These are phyloP conservation scores for Coleophoma crateriformis DNA, from an alignment of 2,329 filamentous ascomycete species.

Conservation along the genomic window DNA sequence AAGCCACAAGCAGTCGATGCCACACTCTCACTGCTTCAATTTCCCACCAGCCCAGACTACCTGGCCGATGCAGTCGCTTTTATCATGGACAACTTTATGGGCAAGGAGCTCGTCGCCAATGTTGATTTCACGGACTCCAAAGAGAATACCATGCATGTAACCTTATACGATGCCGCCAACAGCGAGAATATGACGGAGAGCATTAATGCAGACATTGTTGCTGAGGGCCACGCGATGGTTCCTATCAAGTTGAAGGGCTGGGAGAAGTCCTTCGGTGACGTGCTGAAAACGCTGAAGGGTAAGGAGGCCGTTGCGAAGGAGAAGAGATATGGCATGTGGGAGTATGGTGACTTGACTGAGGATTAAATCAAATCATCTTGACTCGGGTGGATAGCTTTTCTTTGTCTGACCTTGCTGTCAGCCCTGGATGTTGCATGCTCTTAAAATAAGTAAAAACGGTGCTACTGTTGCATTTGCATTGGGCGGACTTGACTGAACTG, in stretches of 20 bases:
- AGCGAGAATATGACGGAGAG: slow-evolving; percentile 65
- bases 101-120: slow-evolving; percentile 77
- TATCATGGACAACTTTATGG: slow-evolving; percentile 69
- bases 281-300: slow-evolving; percentile 66
- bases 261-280: slow-evolving; percentile 72
- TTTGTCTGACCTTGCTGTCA: too few species aligned
- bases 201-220: slow-evolving; percentile 82
- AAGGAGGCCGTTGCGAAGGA: slow-evolving; percentile 75
- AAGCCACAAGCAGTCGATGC: slow-evolving; percentile 85
- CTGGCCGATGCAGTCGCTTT: slow-evolving; percentile 73
- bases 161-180: slow-evolving; percentile 73
- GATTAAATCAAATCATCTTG: slow-evolving; percentile 44
- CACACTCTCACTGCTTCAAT: slow-evolving; percentile 80
- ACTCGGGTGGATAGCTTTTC: neutral
- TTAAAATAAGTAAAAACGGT: too few species aligned
- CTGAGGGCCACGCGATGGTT: slow-evolving; percentile 83
- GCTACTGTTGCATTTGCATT: neutral
- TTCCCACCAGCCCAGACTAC: slow-evolving; percentile 79
- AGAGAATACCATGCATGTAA: slow-evolving; percentile 80
- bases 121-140: slow-evolving; percentile 76
- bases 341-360: slow-evolving; percentile 95
- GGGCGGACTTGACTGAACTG: neutral
- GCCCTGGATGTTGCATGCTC: too few species aligned
- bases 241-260: slow-evolving; percentile 86
- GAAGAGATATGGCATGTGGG: slow-evolving; percentile 85